Evolutionary conservation across 1,284 basidiomycete genomes (phyloP).

Genomic region (Schizopora paradoxa): DNA sequence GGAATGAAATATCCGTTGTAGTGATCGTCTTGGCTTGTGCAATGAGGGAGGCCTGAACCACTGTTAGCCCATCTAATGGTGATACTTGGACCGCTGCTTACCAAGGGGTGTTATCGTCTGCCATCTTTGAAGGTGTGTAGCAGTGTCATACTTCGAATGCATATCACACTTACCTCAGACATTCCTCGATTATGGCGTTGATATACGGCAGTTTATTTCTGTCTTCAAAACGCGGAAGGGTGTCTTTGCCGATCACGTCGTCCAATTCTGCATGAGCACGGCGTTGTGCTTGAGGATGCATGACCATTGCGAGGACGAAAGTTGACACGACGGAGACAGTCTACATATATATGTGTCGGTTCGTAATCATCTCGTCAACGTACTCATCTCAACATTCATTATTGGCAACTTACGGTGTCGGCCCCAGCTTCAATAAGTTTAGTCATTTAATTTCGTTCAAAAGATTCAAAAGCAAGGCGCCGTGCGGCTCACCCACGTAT

Average conservation of each 20-base stretch:
- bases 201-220: slow-evolving; percentile 10
- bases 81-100: too few relatives aligned
- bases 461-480: neutral
- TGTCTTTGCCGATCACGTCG: slow-evolving; percentile 18
- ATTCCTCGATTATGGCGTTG: neutral
- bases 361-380: slow-evolving; percentile 1
- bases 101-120: slow-evolving; percentile 26
- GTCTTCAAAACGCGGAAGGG: slow-evolving; percentile 21
- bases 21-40: slow-evolving; percentile 14
- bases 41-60: slow-evolving; percentile 12
- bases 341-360: neutral
- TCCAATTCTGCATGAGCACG: slow-evolving; percentile 24
- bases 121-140: slow-evolving; percentile 22
- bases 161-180: slow-evolving; percentile 17
- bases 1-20: slow-evolving; percentile 22
- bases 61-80: too few relatives aligned
- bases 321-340: too few relatives aligned
- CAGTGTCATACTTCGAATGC: slow-evolving; percentile 4
- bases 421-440: too few relatives aligned
- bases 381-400: slow-evolving; percentile 3
- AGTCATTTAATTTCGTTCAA: slow-evolving; percentile 17
- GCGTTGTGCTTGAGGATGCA: slow-evolving; percentile 20
- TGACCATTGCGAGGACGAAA: slow-evolving; percentile 27
- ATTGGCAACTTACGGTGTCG: slow-evolving; percentile 32
- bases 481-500: slow-evolving; percentile 7